Evolutionary conservation across 208 protist species (phyloP), one percentile per base, ranked within the genome.

Genomic region (Leishmania martiniquensis): DNA sequence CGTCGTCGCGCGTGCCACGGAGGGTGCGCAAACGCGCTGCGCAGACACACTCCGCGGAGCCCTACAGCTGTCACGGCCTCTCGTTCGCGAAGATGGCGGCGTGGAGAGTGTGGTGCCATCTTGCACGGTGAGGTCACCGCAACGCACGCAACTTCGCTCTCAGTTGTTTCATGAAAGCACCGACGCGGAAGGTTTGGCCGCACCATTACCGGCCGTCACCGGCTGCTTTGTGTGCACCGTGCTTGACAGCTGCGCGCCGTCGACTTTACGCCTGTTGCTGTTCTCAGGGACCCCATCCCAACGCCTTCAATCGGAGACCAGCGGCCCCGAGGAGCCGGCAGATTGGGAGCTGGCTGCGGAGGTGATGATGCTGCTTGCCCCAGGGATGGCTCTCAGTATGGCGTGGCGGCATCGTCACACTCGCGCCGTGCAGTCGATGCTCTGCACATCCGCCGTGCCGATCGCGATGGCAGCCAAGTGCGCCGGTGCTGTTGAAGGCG

Each of bases 211-310:
- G 20, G 37, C 51, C 34, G n/a, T 6, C 57, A 76, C 57, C 57
- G 45, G 17, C 10, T 29, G 54, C 44, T 77, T 77, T 22, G 73
- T 66, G 32, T 51, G 59, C 44, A 37, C 34, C 17, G 62, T 82
- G 49, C 72, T 82, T 17, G 65, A 82, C 45, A 49, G 44, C 17
- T 74, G 78, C 72, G 57, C 71, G 10, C 52, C 29, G 25, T 54
- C 25, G 78, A 32, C 73, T 25, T 63, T 65, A 17, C 45, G 66
- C 49, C 67, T 39, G 44, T 39, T 81, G 22, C 71, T 71, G 55
- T 17, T 65, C 4, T 32, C 42, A 39, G 25, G 42, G 37, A 32
- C 0, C n/a, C 6, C 65, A 6, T 25, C 34, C 5, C 22, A 69
- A 32, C 9, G 2, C 10, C 12, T 32, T 4, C 42, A 3, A 37